Evolutionary conservation across 2,329 filamentous ascomycete species (phyloP).

Genomic region (Ophiostoma australiae): DNA sequence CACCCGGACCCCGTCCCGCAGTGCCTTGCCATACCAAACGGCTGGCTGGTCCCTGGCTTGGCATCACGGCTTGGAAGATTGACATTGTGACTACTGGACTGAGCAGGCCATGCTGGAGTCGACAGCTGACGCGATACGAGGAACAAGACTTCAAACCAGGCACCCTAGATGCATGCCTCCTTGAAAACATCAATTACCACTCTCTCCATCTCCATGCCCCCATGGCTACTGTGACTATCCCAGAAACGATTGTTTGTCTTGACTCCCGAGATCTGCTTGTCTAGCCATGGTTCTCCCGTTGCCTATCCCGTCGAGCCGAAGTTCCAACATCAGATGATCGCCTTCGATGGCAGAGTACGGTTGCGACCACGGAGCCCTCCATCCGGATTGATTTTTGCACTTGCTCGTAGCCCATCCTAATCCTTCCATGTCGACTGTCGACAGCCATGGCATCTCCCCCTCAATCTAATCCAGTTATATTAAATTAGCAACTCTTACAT

Average conservation of each 20-base stretch:
- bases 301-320: conserved; percentile 1
- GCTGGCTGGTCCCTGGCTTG: neutral
- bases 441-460: neutral
- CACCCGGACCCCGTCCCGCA: neutral
- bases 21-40: neutral
- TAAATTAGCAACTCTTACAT: neutral
- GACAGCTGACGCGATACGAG: neutral
- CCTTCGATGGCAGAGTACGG: neutral
- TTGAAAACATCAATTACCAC: neutral
- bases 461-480: neutral
- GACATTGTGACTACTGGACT: neutral
- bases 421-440: neutral
- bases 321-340: neutral
- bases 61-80: neutral
- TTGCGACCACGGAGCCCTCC: conserved; percentile 7
- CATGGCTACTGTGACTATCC: neutral
- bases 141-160: neutral
- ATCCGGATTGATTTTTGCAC: neutral
- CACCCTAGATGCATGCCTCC: neutral
- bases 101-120: neutral
- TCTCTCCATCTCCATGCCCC: neutral
- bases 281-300: neutral
- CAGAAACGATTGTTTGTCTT: neutral
- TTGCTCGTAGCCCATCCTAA: neutral
- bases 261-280: neutral